Percentiles rank a stretch among this genome's conserved stretches.
These are phyloP conservation scores for Petunia secreta DNA, from an alignment of 257 asterid species.

Conservation along the genomic window DNA sequence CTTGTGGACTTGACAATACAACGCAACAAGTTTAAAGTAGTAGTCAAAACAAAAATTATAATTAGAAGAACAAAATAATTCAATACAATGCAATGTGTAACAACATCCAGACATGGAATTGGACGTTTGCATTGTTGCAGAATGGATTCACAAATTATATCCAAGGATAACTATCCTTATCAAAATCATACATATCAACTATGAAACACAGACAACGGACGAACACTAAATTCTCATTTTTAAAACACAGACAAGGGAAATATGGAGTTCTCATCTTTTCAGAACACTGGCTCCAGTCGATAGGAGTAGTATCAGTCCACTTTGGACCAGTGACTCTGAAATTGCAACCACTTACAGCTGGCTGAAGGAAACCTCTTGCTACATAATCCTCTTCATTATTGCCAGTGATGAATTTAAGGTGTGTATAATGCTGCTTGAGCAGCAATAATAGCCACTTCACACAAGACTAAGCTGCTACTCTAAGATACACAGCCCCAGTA, in stretches of 20 bases:
- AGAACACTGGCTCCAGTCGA: neutral
- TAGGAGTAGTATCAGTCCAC: neutral
- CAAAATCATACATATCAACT: too few relatives aligned
- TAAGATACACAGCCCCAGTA: neutral
- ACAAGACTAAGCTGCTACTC: neutral
- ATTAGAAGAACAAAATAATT: too few relatives aligned
- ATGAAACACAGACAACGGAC: neutral
- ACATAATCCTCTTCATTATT: neutral
- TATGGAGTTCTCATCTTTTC: neutral
- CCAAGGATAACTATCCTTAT: neutral
- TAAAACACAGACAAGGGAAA: neutral
- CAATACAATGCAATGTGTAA: too few relatives aligned
- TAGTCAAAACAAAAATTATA: too few relatives aligned
- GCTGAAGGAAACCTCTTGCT: neutral
- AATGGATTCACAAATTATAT: neutral
- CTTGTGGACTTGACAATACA: too few relatives aligned
- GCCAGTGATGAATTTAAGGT: neutral
- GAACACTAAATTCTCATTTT: neutral
- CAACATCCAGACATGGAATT: neutral
- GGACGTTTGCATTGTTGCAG: neutral
- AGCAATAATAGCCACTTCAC: conserved; percentile 9
- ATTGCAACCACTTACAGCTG: neutral
- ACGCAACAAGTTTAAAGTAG: too few relatives aligned
- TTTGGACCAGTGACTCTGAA: neutral
- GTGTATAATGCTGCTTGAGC: conserved; percentile 2